A percentile compares a stretch with the other conserved stretches of the same genome.
Evolutionary conservation across 129 eudicot species (phyloP).

Genomic region (Daucus carota): DNA sequence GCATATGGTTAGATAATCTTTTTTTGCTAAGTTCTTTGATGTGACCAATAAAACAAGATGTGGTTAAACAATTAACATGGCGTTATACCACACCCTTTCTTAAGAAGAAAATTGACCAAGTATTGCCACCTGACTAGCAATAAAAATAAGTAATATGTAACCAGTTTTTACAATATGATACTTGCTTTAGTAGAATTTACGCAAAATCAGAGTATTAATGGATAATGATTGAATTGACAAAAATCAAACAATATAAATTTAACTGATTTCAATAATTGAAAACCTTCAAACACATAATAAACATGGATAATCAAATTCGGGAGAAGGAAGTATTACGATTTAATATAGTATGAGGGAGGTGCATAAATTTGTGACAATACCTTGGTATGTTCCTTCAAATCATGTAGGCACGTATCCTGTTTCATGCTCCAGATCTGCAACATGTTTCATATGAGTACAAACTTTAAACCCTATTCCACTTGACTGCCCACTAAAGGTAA

Average conservation of each 20-base stretch:
- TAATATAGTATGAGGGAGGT: neutral
- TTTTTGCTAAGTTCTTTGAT: neutral
- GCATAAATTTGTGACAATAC: constrained; percentile 22
- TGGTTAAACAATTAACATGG: neutral
- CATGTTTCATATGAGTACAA: constrained; percentile 13
- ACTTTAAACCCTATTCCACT: neutral
- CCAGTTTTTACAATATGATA: neutral
- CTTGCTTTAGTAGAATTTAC: neutral
- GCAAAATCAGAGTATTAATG: neutral
- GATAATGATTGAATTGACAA: neutral
- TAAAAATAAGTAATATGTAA: neutral
- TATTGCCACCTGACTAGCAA: neutral
- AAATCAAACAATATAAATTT: neutral
- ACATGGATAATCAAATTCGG: neutral
- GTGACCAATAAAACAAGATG: neutral
- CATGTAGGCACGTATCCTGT: constrained; percentile 77
- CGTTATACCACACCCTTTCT: neutral
- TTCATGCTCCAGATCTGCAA: constrained; percentile 86
- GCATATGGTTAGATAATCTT: neutral
- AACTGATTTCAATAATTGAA: neutral
- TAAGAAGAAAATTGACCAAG: neutral
- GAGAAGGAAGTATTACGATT: neutral
- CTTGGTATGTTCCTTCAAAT: constrained; percentile 78
- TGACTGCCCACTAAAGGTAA: neutral
- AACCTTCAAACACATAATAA: neutral